Evolutionary conservation across 2,329 filamentous ascomycete genomes (phyloP).

Genomic region (Scolecobasidium constrictum): DNA sequence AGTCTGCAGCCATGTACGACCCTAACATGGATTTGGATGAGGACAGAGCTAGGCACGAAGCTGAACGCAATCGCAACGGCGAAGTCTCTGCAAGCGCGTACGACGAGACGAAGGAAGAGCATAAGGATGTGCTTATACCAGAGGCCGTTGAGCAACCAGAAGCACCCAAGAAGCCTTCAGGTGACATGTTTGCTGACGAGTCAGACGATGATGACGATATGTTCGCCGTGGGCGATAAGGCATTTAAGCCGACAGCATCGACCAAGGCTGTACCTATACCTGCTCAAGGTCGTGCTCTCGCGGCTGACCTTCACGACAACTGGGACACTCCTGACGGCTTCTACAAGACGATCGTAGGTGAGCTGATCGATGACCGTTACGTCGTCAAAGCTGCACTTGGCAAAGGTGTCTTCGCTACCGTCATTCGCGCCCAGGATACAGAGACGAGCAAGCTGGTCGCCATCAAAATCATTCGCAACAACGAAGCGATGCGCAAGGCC

Average conservation of each 20-base stretch:
- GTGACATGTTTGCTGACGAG: slow-evolving; percentile 53
- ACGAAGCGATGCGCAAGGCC: slow-evolving; percentile 82
- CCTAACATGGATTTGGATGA: slow-evolving; percentile 82
- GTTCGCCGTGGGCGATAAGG: slow-evolving; percentile 63
- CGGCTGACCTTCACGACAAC: slow-evolving; percentile 77
- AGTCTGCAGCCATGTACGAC: slow-evolving; percentile 89
- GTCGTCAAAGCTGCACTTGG: slow-evolving; percentile 80
- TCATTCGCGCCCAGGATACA: slow-evolving; percentile 77
- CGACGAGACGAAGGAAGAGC: slow-evolving; percentile 15
- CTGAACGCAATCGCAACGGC: slow-evolving; percentile 17
- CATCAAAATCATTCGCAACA: slow-evolving; percentile 96
- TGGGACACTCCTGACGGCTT: slow-evolving; percentile 93
- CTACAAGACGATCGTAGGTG: slow-evolving; percentile 88
- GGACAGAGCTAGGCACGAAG: slow-evolving; percentile 61
- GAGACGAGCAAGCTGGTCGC: slow-evolving; percentile 65
- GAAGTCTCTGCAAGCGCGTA: slow-evolving; percentile 9
- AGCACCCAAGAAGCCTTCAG: slow-evolving; percentile 35
- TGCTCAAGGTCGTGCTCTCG: slow-evolving; percentile 30
- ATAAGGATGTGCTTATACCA: slow-evolving; percentile 36
- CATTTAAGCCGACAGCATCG: slow-evolving; percentile 14
- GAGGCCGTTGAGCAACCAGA: slow-evolving; percentile 21
- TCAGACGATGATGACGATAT: slow-evolving; percentile 59
- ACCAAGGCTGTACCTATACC: slow-evolving; percentile 1
- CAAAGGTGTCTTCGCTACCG: slow-evolving; percentile 92
- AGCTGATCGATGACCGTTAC: slow-evolving; percentile 81